Conservation (phyloP, 768 basidiomycete genomes). For the Suillus clintonianus region DNA sequence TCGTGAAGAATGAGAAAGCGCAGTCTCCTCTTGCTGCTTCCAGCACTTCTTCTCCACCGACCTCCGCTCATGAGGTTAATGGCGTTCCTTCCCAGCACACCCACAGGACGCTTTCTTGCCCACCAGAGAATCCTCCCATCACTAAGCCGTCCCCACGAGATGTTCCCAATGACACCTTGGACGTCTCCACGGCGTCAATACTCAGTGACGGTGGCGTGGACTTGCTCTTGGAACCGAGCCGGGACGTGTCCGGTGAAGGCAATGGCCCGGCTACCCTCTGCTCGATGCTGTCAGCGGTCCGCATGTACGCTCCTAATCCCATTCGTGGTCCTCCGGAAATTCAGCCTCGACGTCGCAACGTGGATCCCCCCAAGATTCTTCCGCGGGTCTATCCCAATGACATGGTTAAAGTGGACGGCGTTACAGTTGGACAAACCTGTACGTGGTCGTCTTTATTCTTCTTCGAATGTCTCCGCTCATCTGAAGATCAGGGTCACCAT, state of each 20-base stretch:
- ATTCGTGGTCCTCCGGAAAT: not conserved
- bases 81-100: not conserved
- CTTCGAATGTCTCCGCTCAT: not conserved
- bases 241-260: not conserved
- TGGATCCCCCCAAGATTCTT: not conserved
- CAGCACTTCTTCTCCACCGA: not conserved
- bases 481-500: not conserved
- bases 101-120: not conserved
- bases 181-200: not conserved
- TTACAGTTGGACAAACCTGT: not conserved
- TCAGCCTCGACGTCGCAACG: not conserved
- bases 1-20: not conserved
- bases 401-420: not conserved
- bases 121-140: not conserved
- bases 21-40: not conserved
- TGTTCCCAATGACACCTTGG: not conserved
- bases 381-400: not conserved
- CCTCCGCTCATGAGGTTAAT: not conserved
- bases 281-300: not conserved
- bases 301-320: not conserved
- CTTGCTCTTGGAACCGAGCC: not conserved
- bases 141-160: not conserved
- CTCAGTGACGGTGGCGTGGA: not conserved
- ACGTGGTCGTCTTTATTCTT: not conserved
- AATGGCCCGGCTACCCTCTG: not conserved